phyloP scores from a whole-genome alignment of 164 flowering plant genomes.

The Stephania japonica region DNA sequence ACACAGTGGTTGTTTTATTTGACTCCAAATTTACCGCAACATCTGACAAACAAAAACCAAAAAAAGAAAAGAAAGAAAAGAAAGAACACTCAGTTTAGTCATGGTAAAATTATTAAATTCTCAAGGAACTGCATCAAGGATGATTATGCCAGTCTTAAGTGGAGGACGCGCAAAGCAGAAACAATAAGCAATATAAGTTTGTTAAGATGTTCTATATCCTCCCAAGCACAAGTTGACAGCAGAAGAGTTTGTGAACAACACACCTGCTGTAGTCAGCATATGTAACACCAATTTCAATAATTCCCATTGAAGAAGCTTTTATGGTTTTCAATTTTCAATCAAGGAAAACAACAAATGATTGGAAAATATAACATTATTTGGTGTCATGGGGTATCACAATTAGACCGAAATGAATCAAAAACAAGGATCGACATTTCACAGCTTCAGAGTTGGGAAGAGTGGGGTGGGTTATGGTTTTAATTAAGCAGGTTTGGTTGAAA shows the following conservation, averaged over 20 bases:
- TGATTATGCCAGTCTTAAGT: background rate
- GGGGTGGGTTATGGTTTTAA: too few relatives aligned
- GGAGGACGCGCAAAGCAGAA: background rate
- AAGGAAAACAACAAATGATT: background rate
- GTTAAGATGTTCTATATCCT: background rate
- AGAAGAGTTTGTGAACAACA: background rate
- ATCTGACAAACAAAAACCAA: background rate
- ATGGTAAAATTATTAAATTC: background rate
- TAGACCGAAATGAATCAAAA: too few relatives aligned
- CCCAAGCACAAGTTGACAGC: background rate
- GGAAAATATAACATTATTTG: background rate
- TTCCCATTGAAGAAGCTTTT: background rate
- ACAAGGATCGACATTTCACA: too few relatives aligned
- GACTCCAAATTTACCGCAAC: background rate
- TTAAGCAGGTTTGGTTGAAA: too few relatives aligned
- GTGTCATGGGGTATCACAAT: background rate
- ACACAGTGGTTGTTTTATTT: constrained; percentile 15
- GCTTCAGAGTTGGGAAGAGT: too few relatives aligned
- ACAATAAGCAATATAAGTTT: background rate
- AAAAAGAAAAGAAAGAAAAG: too few relatives aligned
- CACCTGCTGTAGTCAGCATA: background rate
- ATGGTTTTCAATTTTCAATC: background rate
- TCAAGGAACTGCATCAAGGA: background rate
- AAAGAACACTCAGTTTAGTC: background rate
- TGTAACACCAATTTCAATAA: background rate